phyloP scores from a whole-genome alignment of 2,329 filamentous ascomycete species.

The Diaporthe sp. region DNA sequence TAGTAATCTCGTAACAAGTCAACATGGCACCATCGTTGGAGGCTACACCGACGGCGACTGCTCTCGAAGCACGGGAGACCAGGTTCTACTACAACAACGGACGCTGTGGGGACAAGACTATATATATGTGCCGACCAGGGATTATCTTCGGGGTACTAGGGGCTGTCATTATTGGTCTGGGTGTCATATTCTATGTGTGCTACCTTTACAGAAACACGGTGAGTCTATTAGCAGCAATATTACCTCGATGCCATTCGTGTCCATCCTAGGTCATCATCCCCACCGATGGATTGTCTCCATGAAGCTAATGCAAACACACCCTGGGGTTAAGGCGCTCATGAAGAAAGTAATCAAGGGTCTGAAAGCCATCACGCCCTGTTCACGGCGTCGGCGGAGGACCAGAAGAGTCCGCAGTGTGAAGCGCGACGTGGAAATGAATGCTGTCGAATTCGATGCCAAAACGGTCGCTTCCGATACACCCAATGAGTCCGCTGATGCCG shows the following conservation, averaged over 20 bases:
- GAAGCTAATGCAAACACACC: not conserved
- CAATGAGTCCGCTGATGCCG: not conserved
- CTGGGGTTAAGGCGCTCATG: not conserved
- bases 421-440: not conserved
- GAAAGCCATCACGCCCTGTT: not conserved
- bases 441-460: not conserved
- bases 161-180: not conserved
- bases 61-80: not conserved
- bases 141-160: not conserved
- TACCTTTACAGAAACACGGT: not conserved
- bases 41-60: not conserved
- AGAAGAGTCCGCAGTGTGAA: not conserved
- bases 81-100: constrained; percentile 15
- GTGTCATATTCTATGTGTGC: not conserved
- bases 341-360: not conserved
- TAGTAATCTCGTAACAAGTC: not conserved
- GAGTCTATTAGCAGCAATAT: not conserved
- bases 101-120: not conserved
- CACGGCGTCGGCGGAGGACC: not conserved
- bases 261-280: too few relatives aligned
- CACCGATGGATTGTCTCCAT: not conserved
- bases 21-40: not conserved
- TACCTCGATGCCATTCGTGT: not conserved
- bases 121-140: constrained; percentile 20
- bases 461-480: not conserved